Evolutionary conservation across 2,329 filamentous ascomycete genomes (phyloP), one percentile per base, ranked within the genome.

Genomic region (Claviceps cyperi): DNA sequence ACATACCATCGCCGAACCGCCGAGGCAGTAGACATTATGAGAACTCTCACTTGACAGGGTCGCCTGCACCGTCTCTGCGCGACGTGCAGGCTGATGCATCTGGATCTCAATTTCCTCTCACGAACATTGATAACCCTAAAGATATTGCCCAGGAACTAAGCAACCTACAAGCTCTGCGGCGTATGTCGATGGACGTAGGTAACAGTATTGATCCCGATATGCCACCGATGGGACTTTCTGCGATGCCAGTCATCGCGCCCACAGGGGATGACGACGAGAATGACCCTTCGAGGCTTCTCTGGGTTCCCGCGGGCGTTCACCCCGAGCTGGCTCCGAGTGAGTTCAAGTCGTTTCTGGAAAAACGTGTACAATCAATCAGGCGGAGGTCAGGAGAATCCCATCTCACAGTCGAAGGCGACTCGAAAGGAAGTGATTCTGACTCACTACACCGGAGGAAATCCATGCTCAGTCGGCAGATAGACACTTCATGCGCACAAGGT

Each of bases 271-370:
- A 87, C 54, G 84, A 94, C 59, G 89, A 94, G 63, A 84, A 89
- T 58, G 91, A 97, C 62, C 81, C 88, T 7, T 89, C 90, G 2
- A 79, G 89, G 54, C 69, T 97, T 52, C 86, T 97, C 56, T 98
- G 92, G 92, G 92, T 98, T 5, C 92, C 92, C 5, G 92, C 92
- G 22, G 81, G 89, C 52, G 77, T 98, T 28, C 92, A 98, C 60
- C 92, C 92, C 0, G 92, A 98, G 66, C 73, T 98, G 46, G 92
- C 92, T 2, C 92, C 92, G 1, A 89, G 86, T 61, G 92, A 96
- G 58, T 98, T 97, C 73, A 96, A 94, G 66, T 91, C 84, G 1
- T 98, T 97, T 58, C 77, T 98, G 2, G 91, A 98, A 60, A 94
- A 90, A 54, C 83, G 90, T 61, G 87, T 96, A 13, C 86, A 95